Evolutionary conservation across 163 green algal genomes (phyloP), one percentile per base, ranked within the genome.

Genomic region (Trebouxiophyceae sp.): DNA sequence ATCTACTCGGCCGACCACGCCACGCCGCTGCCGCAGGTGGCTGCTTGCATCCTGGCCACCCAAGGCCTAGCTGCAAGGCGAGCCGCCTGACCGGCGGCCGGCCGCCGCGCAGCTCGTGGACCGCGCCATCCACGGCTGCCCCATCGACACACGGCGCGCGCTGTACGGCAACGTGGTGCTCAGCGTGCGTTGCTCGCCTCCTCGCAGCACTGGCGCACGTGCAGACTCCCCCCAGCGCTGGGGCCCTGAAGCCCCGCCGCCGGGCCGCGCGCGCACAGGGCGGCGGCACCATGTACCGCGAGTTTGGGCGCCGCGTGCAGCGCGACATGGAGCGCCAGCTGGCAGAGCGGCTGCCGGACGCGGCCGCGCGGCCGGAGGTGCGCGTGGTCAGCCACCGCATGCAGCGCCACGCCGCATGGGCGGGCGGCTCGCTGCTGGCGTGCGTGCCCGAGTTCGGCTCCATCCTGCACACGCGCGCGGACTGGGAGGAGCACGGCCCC

Each of bases 361-460:
- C 7, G 8, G 54, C 47, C 16, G 19, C 19, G 12, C 19, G 19
- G 16, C 47, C 23, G 5, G 23, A 57, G 47, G 47, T 57, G 19
- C 47, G 23, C 19, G 87, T 93, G 45, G 30, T 77, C 20, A 85
- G 58, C 31, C 85, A 91, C 73, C 59, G 70, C 54, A 81, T 87
- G 75, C 83, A 92, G 66, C 73, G 75, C 26, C 83, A 78, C 63
- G 87, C 87, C n/a, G 87, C 87, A 3, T 95, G 87, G 87, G 88
- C 91, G 68, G 87, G 87, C 3, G 87, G 85, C 46, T 85, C 69
- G 56, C 63, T 94, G 33, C 62, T 93, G 47, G 84, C 82, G 22
- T 73, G 74, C 33, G 69, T 78, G 39, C 67, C 69, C 32, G 65
- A 70, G 12, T 90, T 92, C 58, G 62, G 68, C 27, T 60, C 45